Base-by-base conservation (phyloP, 164 flowering plant genomes). In the Kingdonia uniflora region DNA sequence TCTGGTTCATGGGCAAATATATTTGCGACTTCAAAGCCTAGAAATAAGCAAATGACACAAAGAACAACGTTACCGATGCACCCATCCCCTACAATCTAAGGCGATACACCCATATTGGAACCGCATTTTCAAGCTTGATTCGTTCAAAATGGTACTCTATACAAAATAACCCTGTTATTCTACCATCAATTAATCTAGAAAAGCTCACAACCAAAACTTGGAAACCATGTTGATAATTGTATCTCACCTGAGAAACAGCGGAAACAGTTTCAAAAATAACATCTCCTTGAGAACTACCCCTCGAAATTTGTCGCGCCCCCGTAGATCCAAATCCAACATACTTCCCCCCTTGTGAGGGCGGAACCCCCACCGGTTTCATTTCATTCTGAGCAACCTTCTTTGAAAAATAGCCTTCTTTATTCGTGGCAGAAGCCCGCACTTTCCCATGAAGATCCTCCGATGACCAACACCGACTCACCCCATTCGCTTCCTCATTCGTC, bases 381-480 rank as follows among this genome's bases (percentile, higher is more conserved):
- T 42, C 59, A 59, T 65, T 92, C 75, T 92, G 96, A 5, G 67
- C 69, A 63, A 84, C 67, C 66, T 77, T 88, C 68, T 72, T 68
- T 0, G 95, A 84, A 54, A 94, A 94, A 60, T 82, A 94, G 19
- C 63, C 55, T 58, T 84, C 97, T 64, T 94, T 94, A 23, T 73
- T 73, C 19, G 87, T 82, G 0, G 99, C 99, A 0, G 99, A 94
- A 0, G 87, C 87, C 54, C 84, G 67, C n/a, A 80, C 40, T 51
- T 74, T 65, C 14, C 83, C 67, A 56, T 81, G 82, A 2, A 92
- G 78, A 73, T 86, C 85, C 68, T 82, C 72, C 2, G 85, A 73
- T 19, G 99, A 92, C 33, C 66, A 74, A 19, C 94, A 84, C 64
- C 87, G 74, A 19, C 42, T 59, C 1, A 80, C 82, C n/a, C 69